A percentile compares a stretch with the other conserved stretches of the same genome.
phyloP scores from a whole-genome alignment of 179 eudicot genomes.

The Heliamphora pulchella region DNA sequence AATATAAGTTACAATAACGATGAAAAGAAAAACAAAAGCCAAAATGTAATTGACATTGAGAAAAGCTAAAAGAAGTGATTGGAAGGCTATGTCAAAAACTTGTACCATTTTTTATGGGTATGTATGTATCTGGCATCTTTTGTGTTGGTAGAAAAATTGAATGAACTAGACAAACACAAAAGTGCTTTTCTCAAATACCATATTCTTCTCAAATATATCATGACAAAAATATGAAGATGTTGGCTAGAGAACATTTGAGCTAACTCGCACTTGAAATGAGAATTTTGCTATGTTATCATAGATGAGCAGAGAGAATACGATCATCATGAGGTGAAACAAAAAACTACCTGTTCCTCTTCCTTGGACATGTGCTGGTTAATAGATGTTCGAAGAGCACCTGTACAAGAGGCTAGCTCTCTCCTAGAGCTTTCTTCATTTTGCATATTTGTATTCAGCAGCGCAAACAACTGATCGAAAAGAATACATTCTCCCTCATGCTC shows the following conservation, averaged over 20 bases:
- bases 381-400: slow-evolving; percentile 90
- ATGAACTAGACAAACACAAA: neutral
- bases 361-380: slow-evolving; percentile 95
- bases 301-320: too few species aligned
- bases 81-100: too few species aligned
- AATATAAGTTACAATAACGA: too few species aligned
- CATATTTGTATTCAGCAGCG: slow-evolving; percentile 50
- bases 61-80: too few species aligned
- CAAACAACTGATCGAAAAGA: slow-evolving; percentile 84
- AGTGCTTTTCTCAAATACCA: neutral
- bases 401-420: slow-evolving; percentile 89
- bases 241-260: neutral
- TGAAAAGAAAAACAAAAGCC: too few species aligned
- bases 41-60: too few species aligned
- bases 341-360: slow-evolving; percentile 86
- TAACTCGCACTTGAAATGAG: too few species aligned
- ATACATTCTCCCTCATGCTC: slow-evolving; percentile 97
- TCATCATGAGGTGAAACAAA: neutral
- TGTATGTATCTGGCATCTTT: neutral
- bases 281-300: too few species aligned
- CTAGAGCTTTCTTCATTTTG: slow-evolving; percentile 69
- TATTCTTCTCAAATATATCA: neutral
- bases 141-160: neutral
- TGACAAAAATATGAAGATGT: neutral
- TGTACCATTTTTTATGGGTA: too few species aligned